Conservation (phyloP, 2,329 filamentous ascomycete species). For the Chalaropsis ovoidea region DNA sequence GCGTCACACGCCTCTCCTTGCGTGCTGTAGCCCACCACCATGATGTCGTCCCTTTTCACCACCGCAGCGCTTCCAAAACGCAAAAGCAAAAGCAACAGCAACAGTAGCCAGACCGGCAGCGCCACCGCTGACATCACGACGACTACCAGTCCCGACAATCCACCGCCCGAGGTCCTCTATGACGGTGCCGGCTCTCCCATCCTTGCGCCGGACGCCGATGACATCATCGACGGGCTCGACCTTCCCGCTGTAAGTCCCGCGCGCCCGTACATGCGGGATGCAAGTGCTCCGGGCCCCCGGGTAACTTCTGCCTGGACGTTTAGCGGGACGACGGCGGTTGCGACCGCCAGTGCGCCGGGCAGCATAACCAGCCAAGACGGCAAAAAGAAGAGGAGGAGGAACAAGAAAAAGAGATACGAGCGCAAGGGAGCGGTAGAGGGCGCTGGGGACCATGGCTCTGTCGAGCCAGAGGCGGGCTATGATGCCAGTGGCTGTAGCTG, state of each 20-base stretch:
- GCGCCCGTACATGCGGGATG: background rate
- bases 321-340: background rate
- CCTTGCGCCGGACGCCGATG: constrained; percentile 22
- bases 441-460: background rate
- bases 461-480: background rate
- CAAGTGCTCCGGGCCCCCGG: background rate
- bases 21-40: background rate
- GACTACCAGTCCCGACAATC: too few relatives aligned
- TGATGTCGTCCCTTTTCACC: constrained; percentile 23
- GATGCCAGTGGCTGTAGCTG: background rate
- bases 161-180: background rate
- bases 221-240: constrained; percentile 24
- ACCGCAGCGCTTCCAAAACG: constrained; percentile 18
- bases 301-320: constrained; percentile 11
- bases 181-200: constrained; percentile 16
- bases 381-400: background rate
- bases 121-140: background rate
- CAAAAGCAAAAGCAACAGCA: constrained; percentile 7
- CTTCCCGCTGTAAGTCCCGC: background rate
- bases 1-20: background rate
- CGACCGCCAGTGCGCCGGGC: background rate
- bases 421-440: background rate
- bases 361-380: background rate
- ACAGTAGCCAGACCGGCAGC: background rate
- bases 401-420: background rate